Evolutionary conservation across 495 filamentous ascomycete genomes (phyloP).

Genomic region (Penicillium nucicola): DNA sequence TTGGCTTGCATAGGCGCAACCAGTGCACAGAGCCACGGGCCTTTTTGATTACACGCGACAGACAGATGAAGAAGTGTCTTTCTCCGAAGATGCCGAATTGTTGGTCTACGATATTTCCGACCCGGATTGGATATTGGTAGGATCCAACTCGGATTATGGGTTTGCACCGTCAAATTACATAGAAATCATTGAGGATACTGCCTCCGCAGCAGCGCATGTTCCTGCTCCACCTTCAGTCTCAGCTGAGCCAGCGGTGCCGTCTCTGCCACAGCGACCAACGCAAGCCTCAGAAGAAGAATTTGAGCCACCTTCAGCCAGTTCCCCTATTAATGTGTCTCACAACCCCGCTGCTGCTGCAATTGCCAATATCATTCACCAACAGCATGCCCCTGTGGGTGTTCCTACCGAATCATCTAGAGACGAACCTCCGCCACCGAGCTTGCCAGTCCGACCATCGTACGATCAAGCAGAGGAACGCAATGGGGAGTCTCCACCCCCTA

Average conservation of each 20-base stretch:
- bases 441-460: constrained; percentile 39
- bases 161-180: constrained; percentile 99
- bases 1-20: constrained; percentile 55
- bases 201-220: constrained; percentile 17
- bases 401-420: constrained; percentile 30
- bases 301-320: constrained; percentile 19
- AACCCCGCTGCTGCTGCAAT: constrained; percentile 71
- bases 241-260: constrained; percentile 31
- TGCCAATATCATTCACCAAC: constrained; percentile 66
- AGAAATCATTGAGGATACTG: constrained; percentile 51
- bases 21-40: constrained; percentile 71
- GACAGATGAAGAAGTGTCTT: constrained; percentile 96
- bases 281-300: constrained; percentile 24
- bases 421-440: constrained; percentile 38
- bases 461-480: constrained; percentile 55
- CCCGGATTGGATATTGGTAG: constrained; percentile 95
- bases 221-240: constrained; percentile 27
- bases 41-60: constrained; percentile 96
- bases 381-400: constrained; percentile 30
- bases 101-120: constrained; percentile 87
- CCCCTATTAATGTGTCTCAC: constrained; percentile 39
- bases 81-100: constrained; percentile 82
- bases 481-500: constrained; percentile 55
- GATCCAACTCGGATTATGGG: constrained; percentile 79
- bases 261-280: constrained; percentile 37